Percentiles rank a stretch among this genome's conserved stretches.
Conservation (phyloP, 2,329 filamentous ascomycete species). For the Mariannaea sp. region DNA sequence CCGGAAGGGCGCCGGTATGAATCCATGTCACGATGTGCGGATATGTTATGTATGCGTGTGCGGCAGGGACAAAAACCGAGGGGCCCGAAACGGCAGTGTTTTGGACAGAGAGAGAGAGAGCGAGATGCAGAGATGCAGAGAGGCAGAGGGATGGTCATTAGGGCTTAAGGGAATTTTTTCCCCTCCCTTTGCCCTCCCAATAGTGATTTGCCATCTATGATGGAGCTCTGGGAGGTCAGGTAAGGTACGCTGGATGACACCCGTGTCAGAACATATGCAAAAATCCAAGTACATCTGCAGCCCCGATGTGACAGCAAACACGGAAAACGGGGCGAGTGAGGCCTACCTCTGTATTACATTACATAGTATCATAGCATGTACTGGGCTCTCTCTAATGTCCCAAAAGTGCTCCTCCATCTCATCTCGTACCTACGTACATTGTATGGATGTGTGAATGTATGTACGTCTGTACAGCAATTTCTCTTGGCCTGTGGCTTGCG, state of each 20-base stretch:
- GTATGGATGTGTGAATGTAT: no score
- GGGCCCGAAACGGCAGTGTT: slow-evolving; percentile 9
- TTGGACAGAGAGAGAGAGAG: no score
- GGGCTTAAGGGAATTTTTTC: background rate
- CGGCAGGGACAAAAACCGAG: slow-evolving; percentile 5
- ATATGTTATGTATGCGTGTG: slow-evolving; percentile 6
- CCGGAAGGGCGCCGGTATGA: slow-evolving; percentile 29
- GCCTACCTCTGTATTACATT: no score
- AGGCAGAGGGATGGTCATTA: no score
- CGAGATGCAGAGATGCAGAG: no score
- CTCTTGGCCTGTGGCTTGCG: background rate
- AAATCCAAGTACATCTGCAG: slow-evolving; percentile 11
- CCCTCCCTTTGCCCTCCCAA: no score
- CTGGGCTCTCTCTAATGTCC: no score
- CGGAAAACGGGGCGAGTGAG: no score
- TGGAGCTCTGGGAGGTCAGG: slow-evolving; percentile 5
- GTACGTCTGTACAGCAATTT: background rate
- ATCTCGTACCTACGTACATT: no score
- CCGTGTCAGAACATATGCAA: slow-evolving; percentile 11
- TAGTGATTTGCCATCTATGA: slow-evolving; percentile 7
- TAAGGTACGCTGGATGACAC: slow-evolving; percentile 8
- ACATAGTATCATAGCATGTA: no score
- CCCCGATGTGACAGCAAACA: slow-evolving; percentile 22
- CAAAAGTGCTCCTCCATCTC: no score
- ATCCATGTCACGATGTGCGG: slow-evolving; percentile 13